A percentile compares a stretch with the other conserved stretches of the same genome.
phyloP scores from a whole-genome alignment of 495 filamentous ascomycete genomes.

The Aspergillus taichungensis region DNA sequence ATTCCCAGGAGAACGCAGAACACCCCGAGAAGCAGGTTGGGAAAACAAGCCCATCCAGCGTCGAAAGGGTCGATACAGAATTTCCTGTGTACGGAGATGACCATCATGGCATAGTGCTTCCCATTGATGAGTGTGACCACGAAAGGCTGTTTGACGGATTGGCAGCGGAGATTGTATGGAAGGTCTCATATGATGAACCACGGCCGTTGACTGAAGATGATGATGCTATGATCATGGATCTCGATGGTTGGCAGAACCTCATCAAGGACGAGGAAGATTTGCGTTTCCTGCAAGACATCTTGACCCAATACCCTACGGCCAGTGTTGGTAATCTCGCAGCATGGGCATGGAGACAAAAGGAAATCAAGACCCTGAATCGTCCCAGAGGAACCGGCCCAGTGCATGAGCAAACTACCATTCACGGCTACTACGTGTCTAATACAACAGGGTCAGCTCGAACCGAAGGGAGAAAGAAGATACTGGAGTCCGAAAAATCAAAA shows the following conservation, averaged over 20 bases:
- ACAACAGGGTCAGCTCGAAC: slow-evolving; percentile 76
- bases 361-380: slow-evolving; percentile 76
- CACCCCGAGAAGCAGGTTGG: background rate
- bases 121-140: slow-evolving; percentile 2
- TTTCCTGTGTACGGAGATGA: background rate
- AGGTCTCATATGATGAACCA: slow-evolving; percentile 50
- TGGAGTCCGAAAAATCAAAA: slow-evolving; percentile 94
- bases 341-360: slow-evolving; percentile 88
- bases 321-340: slow-evolving; percentile 56
- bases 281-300: slow-evolving; percentile 42
- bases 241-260: slow-evolving; percentile 70
- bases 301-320: slow-evolving; percentile 38
- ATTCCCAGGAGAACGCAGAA: background rate
- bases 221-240: slow-evolving; percentile 53
- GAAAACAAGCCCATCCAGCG: background rate
- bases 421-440: slow-evolving; percentile 89
- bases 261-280: slow-evolving; percentile 77
- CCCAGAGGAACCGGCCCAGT: slow-evolving; percentile 42
- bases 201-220: slow-evolving; percentile 63
- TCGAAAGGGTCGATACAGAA: background rate
- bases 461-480: slow-evolving; percentile 86
- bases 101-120: background rate
- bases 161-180: slow-evolving; percentile 47
- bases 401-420: slow-evolving; percentile 50
- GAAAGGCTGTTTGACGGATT: slow-evolving; percentile 18